Percentiles rank a stretch among this genome's conserved stretches.
These are phyloP conservation scores for Sugiyamaella mastotermitis DNA, from an alignment of 805 yeast genomes.

Conservation along the genomic window DNA sequence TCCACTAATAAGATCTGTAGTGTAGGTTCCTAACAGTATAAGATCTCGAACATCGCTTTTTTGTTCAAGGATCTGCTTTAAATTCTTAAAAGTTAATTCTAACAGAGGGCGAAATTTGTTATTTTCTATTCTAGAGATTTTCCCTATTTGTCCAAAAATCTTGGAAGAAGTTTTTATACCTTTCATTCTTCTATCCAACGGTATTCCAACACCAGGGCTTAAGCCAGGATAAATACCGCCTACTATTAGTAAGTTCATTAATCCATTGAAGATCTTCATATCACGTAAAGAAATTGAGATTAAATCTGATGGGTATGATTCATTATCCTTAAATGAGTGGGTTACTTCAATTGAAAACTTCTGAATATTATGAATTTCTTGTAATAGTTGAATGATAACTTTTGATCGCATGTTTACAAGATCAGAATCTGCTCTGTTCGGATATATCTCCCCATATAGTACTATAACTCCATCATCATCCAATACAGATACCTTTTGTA, in stretches of 20 bases:
- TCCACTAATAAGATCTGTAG: constrained; percentile 25
- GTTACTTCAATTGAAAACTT: too few relatives aligned
- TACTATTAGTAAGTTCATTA: constrained; percentile 58
- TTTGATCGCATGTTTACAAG: too few relatives aligned
- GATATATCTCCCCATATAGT: too few relatives aligned
- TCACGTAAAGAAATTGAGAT: constrained; percentile 74
- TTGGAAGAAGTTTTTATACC: constrained; percentile 34
- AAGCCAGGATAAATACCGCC: constrained; percentile 68
- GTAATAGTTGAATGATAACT: too few relatives aligned
- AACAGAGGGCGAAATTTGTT: constrained; percentile 3
- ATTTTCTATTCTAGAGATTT: neutral
- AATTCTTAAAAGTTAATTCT: constrained; percentile 10
- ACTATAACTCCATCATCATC: too few relatives aligned
- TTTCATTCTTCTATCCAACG: constrained; percentile 54
- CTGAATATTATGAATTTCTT: too few relatives aligned
- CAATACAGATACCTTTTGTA: too few relatives aligned
- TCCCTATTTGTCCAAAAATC: too few relatives aligned
- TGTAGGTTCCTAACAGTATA: constrained; percentile 25
- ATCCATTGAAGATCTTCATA: constrained; percentile 61
- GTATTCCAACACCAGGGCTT: constrained; percentile 53
- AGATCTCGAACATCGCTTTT: constrained; percentile 27
- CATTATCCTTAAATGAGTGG: too few relatives aligned
- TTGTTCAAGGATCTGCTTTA: constrained; percentile 16
- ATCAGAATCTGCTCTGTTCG: too few relatives aligned
- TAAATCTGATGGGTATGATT: constrained; percentile 14